Evolutionary conservation across 768 basidiomycete genomes (phyloP).

Genomic region (Royoungia palumana): DNA sequence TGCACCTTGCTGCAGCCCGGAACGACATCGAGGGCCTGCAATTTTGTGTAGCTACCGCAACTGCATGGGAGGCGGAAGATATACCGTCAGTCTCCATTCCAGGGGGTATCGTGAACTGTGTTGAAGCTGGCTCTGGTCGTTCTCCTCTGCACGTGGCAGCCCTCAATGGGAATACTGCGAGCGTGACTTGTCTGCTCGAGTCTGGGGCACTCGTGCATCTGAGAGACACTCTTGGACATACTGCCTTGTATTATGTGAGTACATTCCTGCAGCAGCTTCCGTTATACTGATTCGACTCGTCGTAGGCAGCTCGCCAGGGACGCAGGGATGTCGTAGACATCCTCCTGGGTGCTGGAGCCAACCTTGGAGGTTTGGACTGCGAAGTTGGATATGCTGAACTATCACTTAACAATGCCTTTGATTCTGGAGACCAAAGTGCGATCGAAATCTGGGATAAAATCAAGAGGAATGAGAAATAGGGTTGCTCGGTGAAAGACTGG

Average conservation of each 20-base stretch:
- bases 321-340: conserved; percentile 57
- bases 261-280: not conserved
- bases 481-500: not conserved
- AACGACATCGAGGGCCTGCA: conserved; percentile 62
- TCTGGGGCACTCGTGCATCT: conserved; percentile 81
- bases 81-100: conserved; percentile 35
- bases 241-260: conserved; percentile 77
- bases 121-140: conserved; percentile 67
- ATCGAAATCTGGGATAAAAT: conserved; percentile 56
- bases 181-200: conserved; percentile 50
- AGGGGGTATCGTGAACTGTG: conserved; percentile 70
- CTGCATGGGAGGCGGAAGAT: conserved; percentile 24
- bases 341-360: conserved; percentile 71
- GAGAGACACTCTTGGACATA: conserved; percentile 77
- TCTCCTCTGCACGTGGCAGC: conserved; percentile 80
- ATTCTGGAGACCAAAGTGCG: conserved; percentile 41
- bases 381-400: conserved; percentile 54
- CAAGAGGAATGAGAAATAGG: conserved; percentile 30
- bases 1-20: conserved; percentile 73
- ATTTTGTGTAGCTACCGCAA: conserved; percentile 50
- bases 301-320: conserved; percentile 72
- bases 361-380: conserved; percentile 63
- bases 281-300: conserved; percentile 1
- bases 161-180: conserved; percentile 53
- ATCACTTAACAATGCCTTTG: conserved; percentile 38